Evolutionary conservation across 129 eudicot genomes (phyloP), one percentile per base, ranked within the genome.

Genomic region (Kitagawia praeruptora): DNA sequence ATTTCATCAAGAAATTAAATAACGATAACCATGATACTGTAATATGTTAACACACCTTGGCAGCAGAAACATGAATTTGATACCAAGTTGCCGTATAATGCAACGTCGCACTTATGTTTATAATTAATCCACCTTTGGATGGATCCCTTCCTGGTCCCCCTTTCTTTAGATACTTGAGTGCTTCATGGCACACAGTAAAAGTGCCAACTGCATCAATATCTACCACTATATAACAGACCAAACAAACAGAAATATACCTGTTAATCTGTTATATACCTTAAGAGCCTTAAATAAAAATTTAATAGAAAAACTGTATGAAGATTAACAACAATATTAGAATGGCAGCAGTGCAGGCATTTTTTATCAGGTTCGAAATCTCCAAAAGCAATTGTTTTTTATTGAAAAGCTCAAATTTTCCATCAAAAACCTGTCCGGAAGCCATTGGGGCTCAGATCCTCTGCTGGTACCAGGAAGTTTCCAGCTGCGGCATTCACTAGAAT

Each of bases 151-250:
- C 97, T 2, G 80, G 84, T 39, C 91, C 97, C 61, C 96, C 98
- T 85, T 87, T 92, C 87, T 90, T 90, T 2, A 95, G 89, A 81
- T 90, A 95, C 16, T 83, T 82, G 2, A 92, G 82, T 41, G 98
- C 94, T 81, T 90, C 93, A 41, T 80, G 97, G 78, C 97, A 95
- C 97, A 92, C 90, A 28, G 97, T 90, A 78, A 95, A 95, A 19
- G 98, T 95, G 41, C 98, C 98, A 80, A 95, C 98, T 19, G 98
- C 79, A 80, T 95, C 98, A 66, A 95, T 95, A 80, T 95, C 98
- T 87, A 94, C 70, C 54, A 94, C 98, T 94, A 87, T 56, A 77
- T 63, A 75, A 64, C 34, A 61, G 16, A 25, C 69, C 69, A 61
- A 10, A 61, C 31, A 61, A 8, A 23, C 66, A 23, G 13, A 56